Conservation (phyloP, 2,329 filamentous ascomycete species). For the Aspergillus ustus region DNA sequence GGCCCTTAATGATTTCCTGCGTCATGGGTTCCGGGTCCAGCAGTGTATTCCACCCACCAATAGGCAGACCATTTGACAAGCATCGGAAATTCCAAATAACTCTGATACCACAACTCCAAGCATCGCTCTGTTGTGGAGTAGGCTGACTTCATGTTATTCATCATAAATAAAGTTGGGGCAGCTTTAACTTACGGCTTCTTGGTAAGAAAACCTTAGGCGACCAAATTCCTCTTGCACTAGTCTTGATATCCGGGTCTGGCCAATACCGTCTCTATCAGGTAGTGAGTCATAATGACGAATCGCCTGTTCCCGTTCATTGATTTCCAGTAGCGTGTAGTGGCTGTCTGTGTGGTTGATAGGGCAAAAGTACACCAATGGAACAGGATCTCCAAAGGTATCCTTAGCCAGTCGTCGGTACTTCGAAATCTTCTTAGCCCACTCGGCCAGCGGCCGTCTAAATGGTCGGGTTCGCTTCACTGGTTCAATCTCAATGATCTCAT, state of each 20-base stretch:
- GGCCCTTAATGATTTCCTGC: constrained; percentile 25
- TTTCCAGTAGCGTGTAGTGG: constrained; percentile 33
- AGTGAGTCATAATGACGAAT: constrained; percentile 34
- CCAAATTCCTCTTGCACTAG: constrained; percentile 29
- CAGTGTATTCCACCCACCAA: constrained; percentile 22
- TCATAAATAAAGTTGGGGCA: constrained; percentile 1
- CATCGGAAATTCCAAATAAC: constrained; percentile 27
- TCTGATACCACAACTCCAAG: constrained; percentile 24
- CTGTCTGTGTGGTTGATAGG: constrained; percentile 23
- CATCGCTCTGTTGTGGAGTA: constrained; percentile 26
- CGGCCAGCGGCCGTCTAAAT: constrained; percentile 14
- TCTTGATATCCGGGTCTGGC: constrained; percentile 22
- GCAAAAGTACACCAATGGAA: constrained; percentile 24
- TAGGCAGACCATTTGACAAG: constrained; percentile 24
- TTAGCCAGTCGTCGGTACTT: constrained; percentile 3
- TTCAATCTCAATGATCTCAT: constrained; percentile 24
- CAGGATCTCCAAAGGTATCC: background rate
- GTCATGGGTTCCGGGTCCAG: constrained; percentile 27
- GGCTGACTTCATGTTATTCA: constrained; percentile 13
- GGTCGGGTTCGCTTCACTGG: constrained; percentile 8
- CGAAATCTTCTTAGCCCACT: constrained; percentile 8
- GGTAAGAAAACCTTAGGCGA: constrained; percentile 29
- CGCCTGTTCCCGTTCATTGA: constrained; percentile 29
- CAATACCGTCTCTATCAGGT: constrained; percentile 19
- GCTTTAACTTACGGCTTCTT: constrained; percentile 26